Evolutionary conservation across 495 filamentous ascomycete species (phyloP), one percentile per base, ranked within the genome.

Genomic region (Cenococcum geophilum): DNA sequence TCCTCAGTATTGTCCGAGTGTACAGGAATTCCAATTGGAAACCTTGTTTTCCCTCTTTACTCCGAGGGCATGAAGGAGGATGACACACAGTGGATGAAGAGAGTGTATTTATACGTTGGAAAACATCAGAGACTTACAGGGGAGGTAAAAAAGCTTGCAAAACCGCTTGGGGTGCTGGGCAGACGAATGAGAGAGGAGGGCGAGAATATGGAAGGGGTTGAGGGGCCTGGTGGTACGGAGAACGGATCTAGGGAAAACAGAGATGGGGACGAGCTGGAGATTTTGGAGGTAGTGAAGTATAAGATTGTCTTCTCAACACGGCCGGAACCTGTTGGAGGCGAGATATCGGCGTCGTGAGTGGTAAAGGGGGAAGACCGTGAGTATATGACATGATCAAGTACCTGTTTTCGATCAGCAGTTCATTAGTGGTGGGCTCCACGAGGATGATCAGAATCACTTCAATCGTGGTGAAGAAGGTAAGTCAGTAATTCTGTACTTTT

Each of bases 91-190:
- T 95, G 91, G 92, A 93, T 92, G 89, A 93, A 91, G 73, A 76
- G 80, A 40, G 90, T 89, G 25, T 89, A 93, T 72, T 72, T 97
- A 36, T 96, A 91, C 70, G 82, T 97, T 5, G 93, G 93, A 11
- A 80, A 85, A 72, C 87, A 97, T 69, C 93, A 98, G 76, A 81
- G 92, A 51, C 80, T 98, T 72, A 87, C 84, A 0, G 93, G 93
- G 10, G 91, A 97, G 72, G 85, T 95, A 9, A 95, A 91, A 81
- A 93, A 89, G 68, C 72, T 97, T 6, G 77, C 78, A 4, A 87
- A 83, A 60, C 84, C 92, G 12, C 68, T 97, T 64, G 95, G 86
- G 10, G 79, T 97, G 11, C 77, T 96, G n/a, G 78, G 79, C 65
- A 82, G 79, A 67, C 77, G 78, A 52, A 59, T 56, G 45, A 20